Evolutionary conservation across 192 early-diverging fungal genomes (phyloP).

Genomic region (Backusella tarrabulga): DNA sequence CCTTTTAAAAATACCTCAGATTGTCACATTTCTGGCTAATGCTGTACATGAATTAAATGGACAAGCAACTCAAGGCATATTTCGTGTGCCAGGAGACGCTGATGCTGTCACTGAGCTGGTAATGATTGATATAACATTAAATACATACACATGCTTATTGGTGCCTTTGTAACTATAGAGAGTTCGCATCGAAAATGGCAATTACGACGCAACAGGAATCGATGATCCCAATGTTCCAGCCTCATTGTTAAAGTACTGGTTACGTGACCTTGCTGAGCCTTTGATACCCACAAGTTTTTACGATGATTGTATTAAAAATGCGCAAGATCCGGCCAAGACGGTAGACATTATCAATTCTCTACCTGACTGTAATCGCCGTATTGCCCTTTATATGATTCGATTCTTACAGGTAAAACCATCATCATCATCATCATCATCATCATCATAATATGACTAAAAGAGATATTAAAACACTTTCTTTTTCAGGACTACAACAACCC

Average conservation of each 20-base stretch:
- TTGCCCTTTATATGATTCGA: conserved; percentile 76
- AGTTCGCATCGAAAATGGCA: conserved; percentile 81
- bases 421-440: background rate
- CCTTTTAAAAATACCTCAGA: conserved; percentile 64
- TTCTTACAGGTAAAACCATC: conserved; percentile 68
- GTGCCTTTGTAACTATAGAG: conserved; percentile 44
- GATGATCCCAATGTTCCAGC: conserved; percentile 92
- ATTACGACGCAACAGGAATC: conserved; percentile 65
- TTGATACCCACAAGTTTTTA: conserved; percentile 85
- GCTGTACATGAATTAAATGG: conserved; percentile 78
- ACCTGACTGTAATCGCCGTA: conserved; percentile 64
- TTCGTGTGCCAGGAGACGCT: conserved; percentile 93
- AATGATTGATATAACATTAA: conserved; percentile 21
- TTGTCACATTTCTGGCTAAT: conserved; percentile 79
- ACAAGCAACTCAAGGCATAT: conserved; percentile 86
- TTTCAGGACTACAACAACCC: conserved; percentile 68
- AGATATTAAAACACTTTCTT: background rate
- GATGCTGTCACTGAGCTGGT: conserved; percentile 77
- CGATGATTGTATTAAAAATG: conserved; percentile 65
- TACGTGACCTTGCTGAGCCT: conserved; percentile 92
- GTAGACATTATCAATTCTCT: conserved; percentile 47
- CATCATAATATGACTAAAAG: background rate
- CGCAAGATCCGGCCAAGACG: conserved; percentile 47
- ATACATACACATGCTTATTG: background rate
- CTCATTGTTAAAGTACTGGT: conserved; percentile 93